These are phyloP conservation scores for Pichia sp. DNA, from an alignment of 1,139 yeast species.

Conservation along the genomic window DNA sequence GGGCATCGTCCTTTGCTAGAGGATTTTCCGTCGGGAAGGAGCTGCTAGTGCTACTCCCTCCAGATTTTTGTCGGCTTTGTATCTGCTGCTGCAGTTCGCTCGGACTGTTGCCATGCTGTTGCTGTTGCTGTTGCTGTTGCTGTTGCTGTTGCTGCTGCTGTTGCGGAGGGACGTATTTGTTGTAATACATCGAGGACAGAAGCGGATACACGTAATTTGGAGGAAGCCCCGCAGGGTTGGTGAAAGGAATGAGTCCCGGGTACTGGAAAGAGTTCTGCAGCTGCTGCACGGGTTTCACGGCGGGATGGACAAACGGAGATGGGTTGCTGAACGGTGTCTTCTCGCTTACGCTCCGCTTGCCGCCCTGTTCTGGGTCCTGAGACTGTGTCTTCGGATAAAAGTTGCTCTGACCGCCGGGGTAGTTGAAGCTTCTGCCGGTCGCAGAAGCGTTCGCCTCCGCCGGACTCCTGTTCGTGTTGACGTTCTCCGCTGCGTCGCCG, in stretches of 20 bases:
- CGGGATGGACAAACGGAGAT: not conserved
- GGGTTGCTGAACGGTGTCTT: not conserved
- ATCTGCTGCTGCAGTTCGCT: too few relatives aligned
- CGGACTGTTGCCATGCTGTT: not conserved
- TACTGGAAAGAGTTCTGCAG: not conserved
- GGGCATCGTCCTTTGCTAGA: not conserved
- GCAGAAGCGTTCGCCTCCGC: too few relatives aligned
- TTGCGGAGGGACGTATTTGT: not conserved
- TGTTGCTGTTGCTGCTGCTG: not conserved
- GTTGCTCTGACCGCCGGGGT: too few relatives aligned
- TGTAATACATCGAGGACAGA: not conserved
- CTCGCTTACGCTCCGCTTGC: not conserved
- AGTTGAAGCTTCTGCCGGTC: too few relatives aligned
- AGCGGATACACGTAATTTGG: not conserved
- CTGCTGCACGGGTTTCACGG: not conserved
- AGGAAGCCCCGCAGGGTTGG: not conserved
- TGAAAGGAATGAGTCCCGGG: not conserved
- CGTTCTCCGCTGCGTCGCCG: too few relatives aligned
- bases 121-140: not conserved
- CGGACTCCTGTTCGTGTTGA: too few relatives aligned
- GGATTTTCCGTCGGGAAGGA: not conserved
- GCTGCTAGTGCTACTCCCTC: not conserved
- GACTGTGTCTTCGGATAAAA: too few relatives aligned
- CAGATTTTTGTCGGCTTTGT: too few relatives aligned
- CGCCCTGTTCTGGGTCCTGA: not conserved